Evolutionary conservation across 2,329 filamentous ascomycete species (phyloP).

Genomic region (Verticillium longisporum): DNA sequence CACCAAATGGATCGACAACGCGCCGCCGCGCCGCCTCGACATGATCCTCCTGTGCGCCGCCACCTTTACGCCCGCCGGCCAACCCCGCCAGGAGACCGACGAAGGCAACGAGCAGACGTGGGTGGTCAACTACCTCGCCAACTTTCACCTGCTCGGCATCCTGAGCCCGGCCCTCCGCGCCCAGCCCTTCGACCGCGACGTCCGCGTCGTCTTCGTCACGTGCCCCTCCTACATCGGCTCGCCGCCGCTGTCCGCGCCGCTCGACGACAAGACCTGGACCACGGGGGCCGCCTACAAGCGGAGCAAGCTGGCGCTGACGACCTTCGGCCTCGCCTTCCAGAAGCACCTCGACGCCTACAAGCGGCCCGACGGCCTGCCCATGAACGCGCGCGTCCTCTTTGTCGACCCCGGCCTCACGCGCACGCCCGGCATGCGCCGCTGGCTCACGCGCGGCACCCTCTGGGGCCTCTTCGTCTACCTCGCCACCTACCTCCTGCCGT

Average conservation of each 20-base stretch:
- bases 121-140: constrained; percentile 92
- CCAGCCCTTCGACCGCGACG: constrained; percentile 89
- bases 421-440: constrained; percentile 81
- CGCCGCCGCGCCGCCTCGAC: constrained; percentile 80
- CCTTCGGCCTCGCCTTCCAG: constrained; percentile 85
- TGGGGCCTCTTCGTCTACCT: constrained; percentile 75
- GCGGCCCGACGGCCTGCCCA: constrained; percentile 74
- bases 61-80: constrained; percentile 63
- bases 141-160: constrained; percentile 90
- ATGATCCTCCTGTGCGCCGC: constrained; percentile 86
- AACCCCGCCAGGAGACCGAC: constrained; percentile 51
- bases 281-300: constrained; percentile 53
- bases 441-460: constrained; percentile 78
- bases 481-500: constrained; percentile 70
- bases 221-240: constrained; percentile 85
- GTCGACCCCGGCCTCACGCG: constrained; percentile 81
- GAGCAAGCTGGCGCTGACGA: constrained; percentile 74
- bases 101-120: constrained; percentile 86
- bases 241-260: constrained; percentile 52
- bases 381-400: constrained; percentile 76
- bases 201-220: constrained; percentile 78
- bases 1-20: constrained; percentile 96
- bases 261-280: constrained; percentile 45
- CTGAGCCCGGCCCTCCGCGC: constrained; percentile 83
- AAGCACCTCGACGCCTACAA: constrained; percentile 83